Evolutionary conservation across 768 basidiomycete genomes (phyloP).

Genomic region (Pholiota conissans): DNA sequence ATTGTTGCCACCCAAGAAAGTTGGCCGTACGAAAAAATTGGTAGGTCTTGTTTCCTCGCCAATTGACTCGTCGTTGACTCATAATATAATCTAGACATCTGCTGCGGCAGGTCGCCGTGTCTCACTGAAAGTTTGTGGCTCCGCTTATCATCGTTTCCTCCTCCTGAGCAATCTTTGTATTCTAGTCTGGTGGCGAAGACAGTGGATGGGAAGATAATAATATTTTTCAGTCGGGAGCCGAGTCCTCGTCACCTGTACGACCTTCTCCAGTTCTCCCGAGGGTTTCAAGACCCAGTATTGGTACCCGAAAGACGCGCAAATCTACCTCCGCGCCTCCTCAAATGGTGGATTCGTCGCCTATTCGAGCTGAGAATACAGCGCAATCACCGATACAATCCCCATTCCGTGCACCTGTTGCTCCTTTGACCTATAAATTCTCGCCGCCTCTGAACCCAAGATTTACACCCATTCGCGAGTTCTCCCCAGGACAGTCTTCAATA

Average conservation of each 20-base stretch:
- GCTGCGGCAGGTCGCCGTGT: slow-evolving; percentile 57
- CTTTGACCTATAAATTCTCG: slow-evolving; percentile 23
- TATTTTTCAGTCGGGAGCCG: slow-evolving; percentile 87
- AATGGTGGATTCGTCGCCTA: slow-evolving; percentile 42
- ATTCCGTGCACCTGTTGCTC: slow-evolving; percentile 51
- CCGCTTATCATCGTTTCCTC: neutral
- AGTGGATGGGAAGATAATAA: slow-evolving; percentile 93
- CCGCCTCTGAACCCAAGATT: slow-evolving; percentile 18
- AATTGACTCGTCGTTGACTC: slow-evolving; percentile 4
- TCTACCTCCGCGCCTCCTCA: slow-evolving; percentile 74
- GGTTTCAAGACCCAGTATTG: slow-evolving; percentile 38
- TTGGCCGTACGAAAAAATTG: slow-evolving; percentile 58
- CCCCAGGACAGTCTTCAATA: slow-evolving; percentile 17
- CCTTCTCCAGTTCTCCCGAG: slow-evolving; percentile 55
- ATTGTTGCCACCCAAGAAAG: slow-evolving; percentile 52
- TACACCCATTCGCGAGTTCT: slow-evolving; percentile 15
- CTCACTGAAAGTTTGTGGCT: slow-evolving; percentile 39
- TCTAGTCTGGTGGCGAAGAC: slow-evolving; percentile 47
- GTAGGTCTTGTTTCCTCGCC: slow-evolving; percentile 32
- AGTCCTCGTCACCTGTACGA: slow-evolving; percentile 77
- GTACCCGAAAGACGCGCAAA: slow-evolving; percentile 57
- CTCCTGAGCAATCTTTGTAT: neutral
- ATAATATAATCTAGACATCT: slow-evolving; percentile 38
- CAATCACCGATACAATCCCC: slow-evolving; percentile 34
- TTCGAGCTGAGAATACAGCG: slow-evolving; percentile 22